A percentile compares a stretch with the other conserved stretches of the same genome.
Conservation (phyloP, 208 protist species). For the Acanthamoeba castellanii region DNA sequence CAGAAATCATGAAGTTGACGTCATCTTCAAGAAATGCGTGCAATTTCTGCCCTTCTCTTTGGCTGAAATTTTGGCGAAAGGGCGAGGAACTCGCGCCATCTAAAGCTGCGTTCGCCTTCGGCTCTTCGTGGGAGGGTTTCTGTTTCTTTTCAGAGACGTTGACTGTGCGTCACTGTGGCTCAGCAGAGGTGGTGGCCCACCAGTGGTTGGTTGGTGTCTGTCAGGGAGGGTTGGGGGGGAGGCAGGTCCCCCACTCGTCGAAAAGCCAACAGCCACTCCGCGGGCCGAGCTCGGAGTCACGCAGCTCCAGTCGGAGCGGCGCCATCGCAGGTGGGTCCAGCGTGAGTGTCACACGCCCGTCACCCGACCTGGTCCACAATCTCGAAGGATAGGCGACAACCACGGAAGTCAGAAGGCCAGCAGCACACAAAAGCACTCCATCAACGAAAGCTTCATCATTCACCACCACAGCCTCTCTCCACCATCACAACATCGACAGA, state of each 20-base stretch:
- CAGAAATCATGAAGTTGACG: no score
- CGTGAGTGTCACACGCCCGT: neutral
- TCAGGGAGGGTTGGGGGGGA: neutral
- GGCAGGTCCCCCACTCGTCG: neutral
- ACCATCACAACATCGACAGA: neutral
- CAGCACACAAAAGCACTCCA: neutral
- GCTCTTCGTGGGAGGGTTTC: no score
- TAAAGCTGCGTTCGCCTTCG: no score
- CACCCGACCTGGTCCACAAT: neutral
- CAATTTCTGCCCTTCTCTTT: no score
- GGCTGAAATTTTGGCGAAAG: neutral
- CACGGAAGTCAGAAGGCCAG: neutral
- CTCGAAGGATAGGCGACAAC: neutral
- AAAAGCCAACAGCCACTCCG: neutral
- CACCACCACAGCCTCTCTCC: neutral
- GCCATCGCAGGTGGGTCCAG: neutral
- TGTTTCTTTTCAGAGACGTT: neutral
- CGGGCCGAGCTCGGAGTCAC: neutral
- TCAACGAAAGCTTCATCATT: no score
- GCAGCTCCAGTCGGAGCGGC: neutral
- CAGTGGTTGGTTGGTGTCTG: neutral
- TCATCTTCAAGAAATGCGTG: no score
- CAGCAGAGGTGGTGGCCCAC: neutral
- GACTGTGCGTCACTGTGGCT: neutral
- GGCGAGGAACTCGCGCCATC: neutral